Evolutionary conservation across 169 alveolate species (phyloP), one percentile per base, ranked within the genome.

Genomic region (Babesia ovis): DNA sequence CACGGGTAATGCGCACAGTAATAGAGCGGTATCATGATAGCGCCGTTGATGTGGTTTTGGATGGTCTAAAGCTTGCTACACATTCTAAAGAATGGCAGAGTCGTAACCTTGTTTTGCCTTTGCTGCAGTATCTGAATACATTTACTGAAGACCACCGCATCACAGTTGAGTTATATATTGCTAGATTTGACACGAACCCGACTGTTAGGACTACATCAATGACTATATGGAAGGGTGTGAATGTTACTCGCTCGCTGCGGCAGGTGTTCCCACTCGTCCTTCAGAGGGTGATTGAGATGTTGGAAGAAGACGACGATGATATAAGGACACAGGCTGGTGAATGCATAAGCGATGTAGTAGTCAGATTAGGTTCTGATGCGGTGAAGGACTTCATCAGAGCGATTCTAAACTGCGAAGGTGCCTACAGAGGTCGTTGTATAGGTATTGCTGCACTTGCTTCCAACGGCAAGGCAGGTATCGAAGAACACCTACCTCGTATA

Each of bases 201-300:
- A 61, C 68, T 4, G 83, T 72, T 4, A 50, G 58, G 66, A 46
- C 59, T 3, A 72, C 83, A 5, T 46, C 83, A 12, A 43, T 72
- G 68, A 27, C 68, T n/a, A 39, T 72, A 37, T 72, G 83, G 83
- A 72, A 72, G 53, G 83, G 83, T 22, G 55, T 72, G 32, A 51
- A 59, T 23, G 62, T 60, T 16, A 59, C 72, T 18, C 72, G 68
- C 1, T 37, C 58, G 20, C 83, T 72, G 25, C 54, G 68, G 20
- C 61, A 45, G 55, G 58, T 72, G 25, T 72, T 72, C 73, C 75
- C 71, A 12, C 56, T 59, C 20, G 61, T 72, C 45, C 61, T 72
- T 8, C 51, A 35, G 18, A 14, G 56, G 16, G 68, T 72, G 51
- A 61, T 60, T 37, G 73, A 72, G 25, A 64, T 72, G 83, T 23